Conservation (phyloP, 768 basidiomycete species). For the Boletus tylopilopsis region DNA sequence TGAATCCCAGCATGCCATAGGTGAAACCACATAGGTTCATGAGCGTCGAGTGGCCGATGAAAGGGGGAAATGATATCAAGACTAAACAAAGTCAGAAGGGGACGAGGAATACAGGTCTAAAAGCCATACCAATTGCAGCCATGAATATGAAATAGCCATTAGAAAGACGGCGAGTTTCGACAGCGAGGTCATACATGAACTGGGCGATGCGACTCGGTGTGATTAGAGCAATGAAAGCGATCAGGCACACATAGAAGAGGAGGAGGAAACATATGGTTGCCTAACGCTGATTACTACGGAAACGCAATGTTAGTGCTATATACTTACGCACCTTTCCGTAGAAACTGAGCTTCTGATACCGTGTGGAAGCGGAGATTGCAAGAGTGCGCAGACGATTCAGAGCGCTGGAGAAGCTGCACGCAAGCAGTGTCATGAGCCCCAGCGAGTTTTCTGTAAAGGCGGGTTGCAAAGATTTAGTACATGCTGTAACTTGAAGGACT, state of each 20-base stretch:
- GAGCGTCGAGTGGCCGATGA: constrained; percentile 29
- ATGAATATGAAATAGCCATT: constrained; percentile 63
- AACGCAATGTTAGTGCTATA: neutral
- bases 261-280: constrained; percentile 54
- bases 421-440: neutral
- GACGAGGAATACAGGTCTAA: constrained; percentile 52
- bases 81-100: constrained; percentile 18
- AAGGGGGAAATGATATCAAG: constrained; percentile 30
- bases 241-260: constrained; percentile 51
- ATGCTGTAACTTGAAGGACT: too few relatives aligned
- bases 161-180: constrained; percentile 51
- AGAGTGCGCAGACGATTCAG: constrained; percentile 32
- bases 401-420: neutral
- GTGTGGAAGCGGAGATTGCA: constrained; percentile 26
- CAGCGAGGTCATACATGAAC: constrained; percentile 64
- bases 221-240: constrained; percentile 44
- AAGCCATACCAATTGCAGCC: constrained; percentile 45
- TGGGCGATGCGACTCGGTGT: constrained; percentile 68
- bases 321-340: constrained; percentile 54
- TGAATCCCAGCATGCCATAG: constrained; percentile 76
- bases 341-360: constrained; percentile 49
- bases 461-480: too few relatives aligned
- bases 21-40: constrained; percentile 76
- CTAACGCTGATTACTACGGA: constrained; percentile 25
- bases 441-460: too few relatives aligned